Base-by-base conservation (phyloP, 2,329 filamentous ascomycete genomes). In the Sporothrix brasiliensis region DNA sequence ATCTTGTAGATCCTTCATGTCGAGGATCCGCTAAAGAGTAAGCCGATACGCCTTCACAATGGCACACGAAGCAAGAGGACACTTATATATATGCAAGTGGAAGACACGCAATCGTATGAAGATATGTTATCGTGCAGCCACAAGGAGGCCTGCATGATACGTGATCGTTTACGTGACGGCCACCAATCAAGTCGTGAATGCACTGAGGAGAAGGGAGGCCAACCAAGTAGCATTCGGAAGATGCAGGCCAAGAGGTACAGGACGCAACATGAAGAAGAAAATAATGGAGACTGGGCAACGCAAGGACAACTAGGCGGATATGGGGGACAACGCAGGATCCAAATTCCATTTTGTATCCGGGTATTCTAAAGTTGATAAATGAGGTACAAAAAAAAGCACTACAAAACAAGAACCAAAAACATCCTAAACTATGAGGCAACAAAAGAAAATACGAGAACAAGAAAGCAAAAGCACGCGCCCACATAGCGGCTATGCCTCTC, bases 311-410 rank as follows among this genome's bases (percentile, higher is more conserved):
- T 7, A 27, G 39, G 58, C 58, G 39, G 39, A 27, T 47, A 63
- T 63, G 58, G n/a, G n/a, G 7, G 21, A 14, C n/a, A 53, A 54
- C 9, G 50, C 27, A 24, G 30, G 44, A 30, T 41, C 19, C 34
- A 27, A 61, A 54, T 21, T 71, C 56, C 63, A 70, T 65, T 68
- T 68, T 65, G 58, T 63, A 56, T 50, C 60, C 56, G 70, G 70
- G 70, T 71, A 71, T 71, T 71, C 54, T 39, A 19, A 69, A 67
- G 47, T 27, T 44, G 44, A 53, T 19, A 52, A 56, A 61, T 16
- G 67, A 24, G 39, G 58, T 34, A 71, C 10, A 65, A 30, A 27
- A 13, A 39, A 61, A 39, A 3, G 50, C 11, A 21, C 34, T 24
- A 49, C 16, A 30, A 3, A 41, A 6, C 34, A 66, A 39, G 19